A percentile compares a stretch with the other conserved stretches of the same genome.
phyloP scores from a whole-genome alignment of 768 basidiomycete genomes.

The Pleurotus djamor region DNA sequence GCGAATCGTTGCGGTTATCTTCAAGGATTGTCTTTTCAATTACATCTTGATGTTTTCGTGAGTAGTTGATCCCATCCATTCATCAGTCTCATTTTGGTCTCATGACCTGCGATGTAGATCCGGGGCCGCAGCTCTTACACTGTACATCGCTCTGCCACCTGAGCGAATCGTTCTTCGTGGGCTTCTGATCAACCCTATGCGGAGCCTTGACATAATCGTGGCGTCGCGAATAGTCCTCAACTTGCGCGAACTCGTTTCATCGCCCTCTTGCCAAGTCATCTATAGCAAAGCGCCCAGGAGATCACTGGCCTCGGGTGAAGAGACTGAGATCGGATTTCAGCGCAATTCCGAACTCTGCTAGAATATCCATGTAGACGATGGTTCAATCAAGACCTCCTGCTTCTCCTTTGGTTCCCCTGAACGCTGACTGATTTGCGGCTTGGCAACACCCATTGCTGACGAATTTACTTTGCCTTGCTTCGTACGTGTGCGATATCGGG shows the following conservation, averaged over 20 bases:
- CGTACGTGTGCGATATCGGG: no score
- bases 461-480: no score
- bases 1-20: not conserved
- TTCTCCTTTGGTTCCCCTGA: no score
- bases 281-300: not conserved
- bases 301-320: no score
- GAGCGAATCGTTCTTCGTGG: not conserved
- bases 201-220: not conserved
- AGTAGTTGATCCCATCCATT: no score
- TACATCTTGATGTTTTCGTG: not conserved
- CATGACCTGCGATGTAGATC: not conserved
- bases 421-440: no score
- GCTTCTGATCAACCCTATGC: slow-evolving; percentile 1
- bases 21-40: not conserved
- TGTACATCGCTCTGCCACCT: not conserved
- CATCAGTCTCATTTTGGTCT: not conserved
- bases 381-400: no score
- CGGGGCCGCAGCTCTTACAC: not conserved
- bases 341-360: no score
- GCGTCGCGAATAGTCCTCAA: not conserved
- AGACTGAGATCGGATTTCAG: no score
- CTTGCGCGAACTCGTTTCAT: not conserved
- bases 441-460: no score
- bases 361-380: no score
- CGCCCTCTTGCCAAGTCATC: not conserved